Evolutionary conservation across 306 rosid genomes (phyloP), one percentile per base, ranked within the genome.

Genomic region (Mimosa bimucronata): DNA sequence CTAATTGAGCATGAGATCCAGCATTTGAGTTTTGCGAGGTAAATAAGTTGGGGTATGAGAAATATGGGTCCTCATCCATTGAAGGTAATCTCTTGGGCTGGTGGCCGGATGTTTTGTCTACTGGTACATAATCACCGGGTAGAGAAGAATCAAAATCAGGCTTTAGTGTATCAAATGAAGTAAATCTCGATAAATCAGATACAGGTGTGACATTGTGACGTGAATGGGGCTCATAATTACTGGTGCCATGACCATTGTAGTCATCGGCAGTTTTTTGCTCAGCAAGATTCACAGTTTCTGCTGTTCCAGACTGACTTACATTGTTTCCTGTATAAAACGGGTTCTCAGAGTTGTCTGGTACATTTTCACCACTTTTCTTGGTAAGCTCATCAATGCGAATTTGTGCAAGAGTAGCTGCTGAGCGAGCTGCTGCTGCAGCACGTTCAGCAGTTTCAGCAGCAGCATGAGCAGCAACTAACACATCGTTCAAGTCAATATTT

Each of bases 371-470:
- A 67, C 66, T 91, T 83, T 86, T 93, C 90, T 82, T 91, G 77
- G 94, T 89, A 26, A 91, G 92, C 87, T 91, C 97, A 0, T 64
- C 84, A 53, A 95, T 95, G 68, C 97, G 94, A 75, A 84, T 76
- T 83, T 93, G 95, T 25, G 99, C 97, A 80, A 95, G 94, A 78
- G 88, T 93, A 80, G 99, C 99, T 0, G 94, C 98, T 13, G 93
- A 73, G 74, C 99, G 96, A 82, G 99, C 99, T 3, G 99, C 94
- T 38, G 97, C 90, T 0, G 99, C 99, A 13, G 99, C 99, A 50
- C 93, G 92, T 81, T 95, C 98, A 26, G 99, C 99, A 8, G 91
- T 77, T 74, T 95, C 98, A 12, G 98, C 98, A 71, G 99, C 99
- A 81, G 88, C 86, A 82, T 95, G 94, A 71, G 99, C 99, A 45